Evolutionary conservation across 345 rosid species (phyloP), one percentile per base, ranked within the genome.

Genomic region (Linum trigynum): DNA sequence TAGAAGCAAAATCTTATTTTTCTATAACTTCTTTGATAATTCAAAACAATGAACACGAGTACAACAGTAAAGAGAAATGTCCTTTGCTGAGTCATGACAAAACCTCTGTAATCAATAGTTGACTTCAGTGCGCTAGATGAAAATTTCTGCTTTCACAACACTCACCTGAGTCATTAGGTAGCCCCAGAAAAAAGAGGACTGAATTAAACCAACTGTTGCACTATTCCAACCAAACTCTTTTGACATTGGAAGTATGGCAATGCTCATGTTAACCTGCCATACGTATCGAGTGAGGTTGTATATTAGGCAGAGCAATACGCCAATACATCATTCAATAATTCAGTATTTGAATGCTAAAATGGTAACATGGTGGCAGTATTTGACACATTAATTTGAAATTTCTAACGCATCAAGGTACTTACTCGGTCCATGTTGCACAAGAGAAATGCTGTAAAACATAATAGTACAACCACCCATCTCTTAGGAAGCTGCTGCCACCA

Each of bases 141-240:
- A 51, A 45, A 63, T 61, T 70, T 32, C 50, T 2, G 60, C 50
- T 66, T 38, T 35, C 17, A 7, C 16, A 59, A 48, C 53, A 58
- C 62, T 57, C 55, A 92, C 98, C 97, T 92, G 98, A 61, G 98
- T 92, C 67, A 88, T 92, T 59, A 92, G 81, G 73, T 92, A 92
- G 42, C 98, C 98, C 98, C 98, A 86, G 91, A 92, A 92, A 84
- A 92, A 90, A 39, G 97, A 92, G 69, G 98, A 92, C 80, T 92
- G 98, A 70, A 90, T 92, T 77, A 87, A 80, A 73, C 98, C 98
- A 76, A 92, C 90, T 1, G 98, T 92, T 61, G 97, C 86, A 76
- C 96, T 90, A 80, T 83, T 90, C 98, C 98, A 92, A 69, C 81
- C 85, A 76, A 76, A 92, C 82, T 92, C 90, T 80, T 85, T 74